Base-by-base conservation (phyloP, 2,329 filamentous ascomycete species). In the Fusarium mexicanum region DNA sequence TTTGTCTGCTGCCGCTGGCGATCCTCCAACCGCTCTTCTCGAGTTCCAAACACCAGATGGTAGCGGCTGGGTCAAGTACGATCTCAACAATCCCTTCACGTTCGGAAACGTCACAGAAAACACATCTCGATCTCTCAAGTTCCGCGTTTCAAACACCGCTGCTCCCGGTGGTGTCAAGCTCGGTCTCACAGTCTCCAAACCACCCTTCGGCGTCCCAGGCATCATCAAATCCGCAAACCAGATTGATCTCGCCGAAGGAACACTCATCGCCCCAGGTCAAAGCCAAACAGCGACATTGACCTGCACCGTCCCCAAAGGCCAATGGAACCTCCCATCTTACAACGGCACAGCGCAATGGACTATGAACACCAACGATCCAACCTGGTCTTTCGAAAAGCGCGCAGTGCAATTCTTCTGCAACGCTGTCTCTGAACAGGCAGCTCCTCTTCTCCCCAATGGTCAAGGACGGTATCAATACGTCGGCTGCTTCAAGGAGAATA, bases 111-210 rank as follows among this genome's bases (percentile, higher is more conserved):
- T 91, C 6, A 85, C 84, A 1, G 84, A 90, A 75, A 88, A 88
- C 43, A 85, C 81, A 0, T 86, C 85, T 0, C 82, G 80, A 2
- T 83, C 82, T 8, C 82, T 90, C 8, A 85, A 84, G 59, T 82
- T 91, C 78, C 85, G 89, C 2, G 77, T 91, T 31, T 88, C 85
- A 41, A 91, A 91, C 76, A 83, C 79, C 5, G 88, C 87, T 9
- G 79, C 83, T 0, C 57, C 79, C 0, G 86, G 85, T 5, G 84
- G 84, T 11, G 85, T 87, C 18, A 80, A 80, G 3, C 83, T 91
- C 4, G 88, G 86, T 0, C 80, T 91, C 20, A 90, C 89, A 0
- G 88, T 91, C 6, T 91, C 89, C 0, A 91, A 91, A 76, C 88
- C 89, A 8, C 89, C 89, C 0, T 90, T 88, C 61, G 88, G 88